Evolutionary conservation across 2,329 filamentous ascomycete species (phyloP).

Genomic region (Ceratocystis albifundus): DNA sequence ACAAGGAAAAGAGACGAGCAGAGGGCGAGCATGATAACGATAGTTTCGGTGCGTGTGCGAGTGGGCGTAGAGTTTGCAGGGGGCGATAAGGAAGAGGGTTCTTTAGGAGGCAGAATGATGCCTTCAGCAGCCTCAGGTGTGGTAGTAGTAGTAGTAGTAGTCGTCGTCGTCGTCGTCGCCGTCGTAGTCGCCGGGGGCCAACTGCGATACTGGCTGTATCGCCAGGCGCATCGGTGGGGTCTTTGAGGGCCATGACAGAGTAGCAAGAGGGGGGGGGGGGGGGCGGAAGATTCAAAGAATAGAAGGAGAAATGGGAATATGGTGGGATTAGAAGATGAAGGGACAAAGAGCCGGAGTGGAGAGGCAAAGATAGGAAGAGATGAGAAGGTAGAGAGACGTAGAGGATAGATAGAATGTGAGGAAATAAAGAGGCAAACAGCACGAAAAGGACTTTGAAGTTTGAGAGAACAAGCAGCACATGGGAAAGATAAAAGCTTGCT

Average conservation of each 20-base stretch:
- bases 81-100: not conserved
- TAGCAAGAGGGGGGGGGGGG: too few relatives aligned
- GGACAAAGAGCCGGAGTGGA: not conserved
- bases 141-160: too few relatives aligned
- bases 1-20: constrained; percentile 41
- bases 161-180: constrained; percentile 8
- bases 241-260: not conserved
- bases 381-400: not conserved
- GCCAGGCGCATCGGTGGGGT: not conserved
- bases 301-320: too few relatives aligned
- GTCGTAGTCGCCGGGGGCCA: too few relatives aligned
- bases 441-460: too few relatives aligned
- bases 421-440: not conserved
- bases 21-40: constrained; percentile 34
- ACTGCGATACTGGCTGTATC: constrained; percentile 4
- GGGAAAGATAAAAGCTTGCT: not conserved
- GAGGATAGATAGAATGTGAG: not conserved
- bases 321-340: too few relatives aligned
- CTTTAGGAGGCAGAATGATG: not conserved
- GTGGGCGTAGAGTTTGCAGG: not conserved
- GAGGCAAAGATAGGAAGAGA: not conserved
- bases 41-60: constrained; percentile 33
- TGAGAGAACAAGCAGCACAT: too few relatives aligned
- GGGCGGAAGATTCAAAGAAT: too few relatives aligned
- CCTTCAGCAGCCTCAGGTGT: constrained; percentile 27